Evolutionary conservation across 768 basidiomycete species (phyloP).

Genomic region (Mycena vulgaris): DNA sequence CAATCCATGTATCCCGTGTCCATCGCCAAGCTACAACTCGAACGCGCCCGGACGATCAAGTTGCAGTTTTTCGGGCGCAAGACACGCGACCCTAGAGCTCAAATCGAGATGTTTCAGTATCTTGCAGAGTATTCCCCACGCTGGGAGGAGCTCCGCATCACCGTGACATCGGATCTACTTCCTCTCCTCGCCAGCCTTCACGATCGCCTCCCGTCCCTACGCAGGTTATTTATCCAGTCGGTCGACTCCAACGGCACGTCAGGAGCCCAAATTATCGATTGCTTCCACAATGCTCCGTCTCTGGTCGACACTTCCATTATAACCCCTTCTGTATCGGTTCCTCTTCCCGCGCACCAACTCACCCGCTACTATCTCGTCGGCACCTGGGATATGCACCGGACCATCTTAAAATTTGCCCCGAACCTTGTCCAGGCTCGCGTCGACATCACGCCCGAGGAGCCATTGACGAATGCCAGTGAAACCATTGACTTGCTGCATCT

Average conservation of each 20-base stretch:
- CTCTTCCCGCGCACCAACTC: constrained; percentile 15
- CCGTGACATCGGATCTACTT: background rate
- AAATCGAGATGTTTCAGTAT: background rate
- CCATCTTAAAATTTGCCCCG: constrained; percentile 5
- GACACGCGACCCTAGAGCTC: background rate
- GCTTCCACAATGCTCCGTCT: constrained; percentile 1
- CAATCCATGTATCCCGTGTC: background rate
- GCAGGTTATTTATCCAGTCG: background rate
- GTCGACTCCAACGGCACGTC: too few relatives aligned
- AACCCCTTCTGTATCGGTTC: background rate
- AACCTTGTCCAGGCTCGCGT: constrained; percentile 15
- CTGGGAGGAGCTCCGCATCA: constrained; percentile 8
- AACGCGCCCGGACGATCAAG: background rate
- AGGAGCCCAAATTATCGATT: background rate
- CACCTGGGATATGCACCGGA: background rate
- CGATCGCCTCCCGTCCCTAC: background rate
- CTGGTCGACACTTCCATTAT: background rate
- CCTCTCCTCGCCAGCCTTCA: background rate
- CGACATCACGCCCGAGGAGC: background rate
- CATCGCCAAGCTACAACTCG: background rate
- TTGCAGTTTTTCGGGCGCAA: background rate
- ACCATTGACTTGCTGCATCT: background rate
- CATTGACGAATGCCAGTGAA: background rate
- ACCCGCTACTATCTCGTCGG: background rate
- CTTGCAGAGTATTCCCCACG: background rate